Base-by-base conservation (phyloP, 768 basidiomycete species). In the Xerocomellus chrysenteron region DNA sequence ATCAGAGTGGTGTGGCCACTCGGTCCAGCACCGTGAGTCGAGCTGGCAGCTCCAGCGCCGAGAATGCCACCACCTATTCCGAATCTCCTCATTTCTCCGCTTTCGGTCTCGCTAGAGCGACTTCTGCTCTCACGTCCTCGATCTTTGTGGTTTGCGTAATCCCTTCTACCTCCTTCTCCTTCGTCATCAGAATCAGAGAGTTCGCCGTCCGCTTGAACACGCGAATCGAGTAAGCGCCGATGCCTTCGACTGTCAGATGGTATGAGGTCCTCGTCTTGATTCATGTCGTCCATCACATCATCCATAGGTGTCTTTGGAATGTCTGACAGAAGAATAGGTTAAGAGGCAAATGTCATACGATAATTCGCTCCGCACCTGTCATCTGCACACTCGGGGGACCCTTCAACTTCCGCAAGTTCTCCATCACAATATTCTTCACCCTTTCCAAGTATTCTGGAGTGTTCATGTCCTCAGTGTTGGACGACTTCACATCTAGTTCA, bases 141-240 rank as follows among this genome's bases (percentile, higher is more conserved):
- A 35, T 84, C 80, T 28, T 79, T 78, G 69, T 88, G 83, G 37
- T 76, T 75, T 10, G 81, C 75, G 55, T 86, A 85, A 63, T 94
- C 80, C 55, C 87, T 79, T 52, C 94, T 81, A 2, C 87, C 91
- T 44, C 92, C 94, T 63, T 90, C 89, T 17, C 93, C 95, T 74
- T 99, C 97, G 68, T 99, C 97, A 61, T 99, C 97, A 2, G 97
- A 98, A 71, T 99, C 97, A 8, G 94, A 97, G 13, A 97, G 80
- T 66, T 95, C 92, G 21, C 88, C 90, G 40, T 96, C 93, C 5
- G 82, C 83, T 69, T 94, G 94, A 58, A 89, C 80, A 24, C 87
- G 80, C 24, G 86, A 82, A 68, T 99, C 96, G 35, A 94, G 82
- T 10, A 93, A 73, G 16, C 87, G 82, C 63, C 82, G 83, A 24